Evolutionary conservation across 2,329 filamentous ascomycete species (phyloP).

Genomic region (Exophiala alcalophila): DNA sequence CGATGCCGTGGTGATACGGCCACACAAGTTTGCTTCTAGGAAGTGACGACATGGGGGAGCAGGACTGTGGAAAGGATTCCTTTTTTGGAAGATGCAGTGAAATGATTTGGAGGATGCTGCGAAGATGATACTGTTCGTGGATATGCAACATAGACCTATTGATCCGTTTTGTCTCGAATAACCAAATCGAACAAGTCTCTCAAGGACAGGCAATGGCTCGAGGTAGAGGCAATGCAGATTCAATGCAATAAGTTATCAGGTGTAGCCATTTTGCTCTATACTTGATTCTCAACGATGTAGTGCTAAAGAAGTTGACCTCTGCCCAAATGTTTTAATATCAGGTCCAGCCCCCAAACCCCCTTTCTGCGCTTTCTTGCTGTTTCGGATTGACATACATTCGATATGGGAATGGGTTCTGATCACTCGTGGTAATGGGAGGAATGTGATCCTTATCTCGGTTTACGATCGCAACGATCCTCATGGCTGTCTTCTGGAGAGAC

Average conservation of each 20-base stretch:
- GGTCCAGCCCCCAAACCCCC: constrained; percentile 70
- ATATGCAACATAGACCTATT: constrained; percentile 24
- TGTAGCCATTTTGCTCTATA: constrained; percentile 14
- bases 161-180: constrained; percentile 11
- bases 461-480: constrained; percentile 85
- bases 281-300: neutral
- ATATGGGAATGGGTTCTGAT: constrained; percentile 91
- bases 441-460: constrained; percentile 94
- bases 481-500: constrained; percentile 77
- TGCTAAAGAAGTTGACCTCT: neutral
- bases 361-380: constrained; percentile 70
- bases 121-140: constrained; percentile 17
- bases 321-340: constrained; percentile 1
- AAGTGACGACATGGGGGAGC: constrained; percentile 15
- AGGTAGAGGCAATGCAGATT: constrained; percentile 2
- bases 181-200: too few relatives aligned
- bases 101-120: constrained; percentile 19
- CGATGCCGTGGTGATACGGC: too few relatives aligned
- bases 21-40: too few relatives aligned
- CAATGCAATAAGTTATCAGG: too few relatives aligned
- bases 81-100: constrained; percentile 6
- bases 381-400: constrained; percentile 87
- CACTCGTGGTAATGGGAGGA: constrained; percentile 88
- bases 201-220: neutral
- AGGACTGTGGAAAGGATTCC: too few relatives aligned